Evolutionary conservation across 805 yeast genomes (phyloP).

Genomic region (Candida chauliodis): DNA sequence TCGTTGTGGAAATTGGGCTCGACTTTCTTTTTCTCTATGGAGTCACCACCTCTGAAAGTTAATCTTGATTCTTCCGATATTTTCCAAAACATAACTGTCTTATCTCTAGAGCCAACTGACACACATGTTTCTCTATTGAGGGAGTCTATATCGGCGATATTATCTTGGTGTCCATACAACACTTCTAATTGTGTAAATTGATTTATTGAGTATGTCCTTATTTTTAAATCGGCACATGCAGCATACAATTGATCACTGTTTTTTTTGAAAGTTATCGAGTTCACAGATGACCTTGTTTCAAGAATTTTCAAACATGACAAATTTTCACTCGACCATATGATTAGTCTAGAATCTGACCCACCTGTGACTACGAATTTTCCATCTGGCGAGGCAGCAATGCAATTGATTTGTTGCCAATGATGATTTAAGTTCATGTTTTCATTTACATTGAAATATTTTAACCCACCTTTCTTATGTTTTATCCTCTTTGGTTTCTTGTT

Average conservation of each 20-base stretch:
- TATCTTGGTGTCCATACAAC: slow-evolving; percentile 93
- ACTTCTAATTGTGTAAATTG: slow-evolving; percentile 89
- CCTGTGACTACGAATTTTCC: slow-evolving; percentile 91
- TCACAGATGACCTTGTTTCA: slow-evolving; percentile 71
- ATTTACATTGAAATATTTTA: slow-evolving; percentile 37
- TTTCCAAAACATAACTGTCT: slow-evolving; percentile 95
- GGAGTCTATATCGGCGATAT: slow-evolving; percentile 77
- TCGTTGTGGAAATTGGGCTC: slow-evolving; percentile 51
- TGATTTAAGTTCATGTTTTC: slow-evolving; percentile 59
- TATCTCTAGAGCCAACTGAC: slow-evolving; percentile 92
- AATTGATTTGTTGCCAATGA: slow-evolving; percentile 70
- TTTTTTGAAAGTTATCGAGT: slow-evolving; percentile 73
- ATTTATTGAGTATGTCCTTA: slow-evolving; percentile 80
- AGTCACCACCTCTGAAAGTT: slow-evolving; percentile 89
- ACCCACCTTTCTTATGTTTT: slow-evolving; percentile 64
- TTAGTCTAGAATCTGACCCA: slow-evolving; percentile 74
- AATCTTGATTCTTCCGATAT: slow-evolving; percentile 92
- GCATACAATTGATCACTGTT: slow-evolving; percentile 83
- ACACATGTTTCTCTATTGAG: slow-evolving; percentile 87
- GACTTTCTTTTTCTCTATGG: slow-evolving; percentile 40
- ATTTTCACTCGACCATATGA: slow-evolving; percentile 83
- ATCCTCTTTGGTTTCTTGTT: slow-evolving; percentile 60
- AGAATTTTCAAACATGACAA: slow-evolving; percentile 73
- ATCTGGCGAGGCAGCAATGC: slow-evolving; percentile 82
- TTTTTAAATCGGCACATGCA: slow-evolving; percentile 87